These are phyloP conservation scores for Stachybotrys chlorohalonatus DNA, from an alignment of 2,329 filamentous ascomycete species.

Conservation along the genomic window DNA sequence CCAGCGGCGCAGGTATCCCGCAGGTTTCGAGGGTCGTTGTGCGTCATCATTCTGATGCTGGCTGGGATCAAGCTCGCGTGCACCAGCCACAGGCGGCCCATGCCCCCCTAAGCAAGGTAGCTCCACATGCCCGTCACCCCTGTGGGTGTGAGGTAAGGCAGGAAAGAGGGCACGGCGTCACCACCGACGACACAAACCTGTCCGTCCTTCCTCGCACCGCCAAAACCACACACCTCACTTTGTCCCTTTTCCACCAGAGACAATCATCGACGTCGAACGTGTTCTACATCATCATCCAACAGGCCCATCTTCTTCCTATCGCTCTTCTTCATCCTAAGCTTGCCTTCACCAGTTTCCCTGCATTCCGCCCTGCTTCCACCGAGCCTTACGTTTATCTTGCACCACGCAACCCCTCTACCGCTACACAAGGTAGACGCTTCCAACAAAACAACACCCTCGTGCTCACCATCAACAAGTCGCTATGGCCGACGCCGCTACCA, in stretches of 20 bases:
- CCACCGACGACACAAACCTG: neutral
- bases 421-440: neutral
- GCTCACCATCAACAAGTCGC: conserved; percentile 7
- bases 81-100: neutral
- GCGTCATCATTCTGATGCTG: neutral
- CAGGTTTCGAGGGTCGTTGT: neutral
- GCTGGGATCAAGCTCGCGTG: neutral
- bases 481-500: conserved; percentile 21
- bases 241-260: neutral
- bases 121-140: neutral
- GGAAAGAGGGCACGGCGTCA: conserved; percentile 1
- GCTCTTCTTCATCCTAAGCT: neutral
- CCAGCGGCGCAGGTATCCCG: neutral
- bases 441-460: conserved; percentile 5
- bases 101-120: neutral
- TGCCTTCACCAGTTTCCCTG: neutral
- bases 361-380: neutral
- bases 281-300: neutral
- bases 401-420: neutral
- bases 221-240: neutral
- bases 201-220: neutral
- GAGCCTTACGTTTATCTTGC: neutral
- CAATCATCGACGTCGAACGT: neutral
- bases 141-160: neutral
- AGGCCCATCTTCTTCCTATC: neutral